Evolutionary conservation across 345 rosid genomes (phyloP).

Genomic region (Eucalyptus albens): DNA sequence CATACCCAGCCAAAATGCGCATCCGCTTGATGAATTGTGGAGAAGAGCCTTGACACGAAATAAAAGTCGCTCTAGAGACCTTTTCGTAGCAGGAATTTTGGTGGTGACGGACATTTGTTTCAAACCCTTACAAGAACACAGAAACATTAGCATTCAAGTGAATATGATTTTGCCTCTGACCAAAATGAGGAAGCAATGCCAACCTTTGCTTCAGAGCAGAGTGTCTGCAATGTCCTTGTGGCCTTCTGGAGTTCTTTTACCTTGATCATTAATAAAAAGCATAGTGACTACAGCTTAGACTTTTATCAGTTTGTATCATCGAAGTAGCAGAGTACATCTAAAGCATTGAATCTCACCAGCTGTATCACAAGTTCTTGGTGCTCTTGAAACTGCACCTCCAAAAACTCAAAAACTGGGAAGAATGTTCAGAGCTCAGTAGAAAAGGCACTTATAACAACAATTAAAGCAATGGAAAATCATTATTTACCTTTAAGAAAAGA

Average conservation of each 20-base stretch:
- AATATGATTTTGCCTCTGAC: not conserved
- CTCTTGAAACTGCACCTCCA: conserved; percentile 54
- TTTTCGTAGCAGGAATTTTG: conserved; percentile 70
- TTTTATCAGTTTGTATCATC: not conserved
- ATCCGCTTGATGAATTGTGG: conserved; percentile 48
- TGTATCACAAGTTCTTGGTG: conserved; percentile 50
- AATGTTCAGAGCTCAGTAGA: not conserved
- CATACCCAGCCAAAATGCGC: conserved; percentile 91
- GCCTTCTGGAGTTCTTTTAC: conserved; percentile 85
- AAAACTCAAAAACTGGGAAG: conserved; percentile 54
- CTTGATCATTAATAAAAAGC: conserved; percentile 8
- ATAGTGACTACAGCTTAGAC: not conserved
- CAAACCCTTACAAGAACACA: conserved; percentile 36
- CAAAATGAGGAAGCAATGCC: not conserved
- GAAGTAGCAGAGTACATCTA: not conserved
- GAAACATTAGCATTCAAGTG: not conserved
- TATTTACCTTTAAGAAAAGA: conserved; percentile 63
- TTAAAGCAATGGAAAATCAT: not conserved
- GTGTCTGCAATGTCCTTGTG: conserved; percentile 74
- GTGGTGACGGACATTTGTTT: conserved; percentile 63
- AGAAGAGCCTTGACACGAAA: conserved; percentile 82
- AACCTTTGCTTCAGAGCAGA: conserved; percentile 93
- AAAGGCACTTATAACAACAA: not conserved
- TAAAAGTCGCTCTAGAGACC: conserved; percentile 76
- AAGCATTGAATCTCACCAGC: conserved; percentile 30